phyloP scores from a whole-genome alignment of 345 rosid genomes.

The Linum trigynum region DNA sequence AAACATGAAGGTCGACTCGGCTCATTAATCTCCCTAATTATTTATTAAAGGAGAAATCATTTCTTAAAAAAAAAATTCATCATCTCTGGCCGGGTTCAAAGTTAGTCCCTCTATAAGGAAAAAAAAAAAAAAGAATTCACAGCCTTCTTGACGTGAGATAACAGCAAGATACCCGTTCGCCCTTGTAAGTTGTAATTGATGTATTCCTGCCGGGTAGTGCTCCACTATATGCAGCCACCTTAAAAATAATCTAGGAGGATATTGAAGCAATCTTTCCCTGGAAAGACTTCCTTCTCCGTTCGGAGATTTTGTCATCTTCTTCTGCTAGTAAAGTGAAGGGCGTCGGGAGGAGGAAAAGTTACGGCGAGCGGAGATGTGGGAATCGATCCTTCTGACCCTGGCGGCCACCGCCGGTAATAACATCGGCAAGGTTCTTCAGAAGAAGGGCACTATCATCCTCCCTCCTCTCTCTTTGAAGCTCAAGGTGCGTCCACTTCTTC shows the following conservation, averaged over 20 bases:
- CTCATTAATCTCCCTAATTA: too few species aligned
- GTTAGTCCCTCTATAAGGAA: too few species aligned
- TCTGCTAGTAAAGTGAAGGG: neutral
- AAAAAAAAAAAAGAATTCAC: too few species aligned
- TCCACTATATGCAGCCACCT: too few species aligned
- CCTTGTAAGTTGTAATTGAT: neutral
- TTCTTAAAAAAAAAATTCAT: too few species aligned
- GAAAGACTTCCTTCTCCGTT: neutral
- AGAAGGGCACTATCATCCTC: slow-evolving; percentile 89
- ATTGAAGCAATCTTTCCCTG: too few species aligned
- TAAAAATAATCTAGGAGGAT: too few species aligned
- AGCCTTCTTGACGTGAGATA: too few species aligned
- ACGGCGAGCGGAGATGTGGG: slow-evolving; percentile 52
- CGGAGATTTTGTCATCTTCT: neutral
- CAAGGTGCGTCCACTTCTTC: slow-evolving; percentile 35
- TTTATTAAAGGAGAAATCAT: too few species aligned
- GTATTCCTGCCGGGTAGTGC: too few species aligned
- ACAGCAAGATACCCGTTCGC: neutral
- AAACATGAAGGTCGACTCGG: too few species aligned
- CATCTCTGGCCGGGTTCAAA: too few species aligned
- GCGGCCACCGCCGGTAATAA: slow-evolving; percentile 97
- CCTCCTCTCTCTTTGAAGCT: slow-evolving; percentile 98
- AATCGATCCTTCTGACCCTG: slow-evolving; percentile 68
- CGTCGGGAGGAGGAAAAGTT: neutral
- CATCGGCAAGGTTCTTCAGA: slow-evolving; percentile 90